A percentile compares a stretch with the other conserved stretches of the same genome.
Conservation (phyloP, 352 stramenopile species). For the Sclerospora graminicola region DNA sequence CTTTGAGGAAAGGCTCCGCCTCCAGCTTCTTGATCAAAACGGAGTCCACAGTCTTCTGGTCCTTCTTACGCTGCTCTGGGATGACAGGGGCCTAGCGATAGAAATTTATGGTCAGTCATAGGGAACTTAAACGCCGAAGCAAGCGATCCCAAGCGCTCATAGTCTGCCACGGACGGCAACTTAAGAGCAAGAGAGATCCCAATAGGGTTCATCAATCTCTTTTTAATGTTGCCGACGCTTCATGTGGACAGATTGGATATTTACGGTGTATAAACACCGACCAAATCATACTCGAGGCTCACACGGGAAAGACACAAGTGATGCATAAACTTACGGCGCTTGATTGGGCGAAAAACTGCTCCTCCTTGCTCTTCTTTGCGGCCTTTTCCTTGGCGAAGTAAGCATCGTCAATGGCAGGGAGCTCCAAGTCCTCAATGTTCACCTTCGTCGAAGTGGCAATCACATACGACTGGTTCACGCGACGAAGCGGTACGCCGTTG, state of each 20-base stretch:
- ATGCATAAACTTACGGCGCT: constrained; percentile 44
- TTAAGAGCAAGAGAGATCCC: constrained; percentile 19
- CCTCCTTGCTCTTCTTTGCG: constrained; percentile 90
- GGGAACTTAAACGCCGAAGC: constrained; percentile 79
- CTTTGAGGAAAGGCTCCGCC: constrained; percentile 91
- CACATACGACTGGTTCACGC: constrained; percentile 98
- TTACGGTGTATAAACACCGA: constrained; percentile 8
- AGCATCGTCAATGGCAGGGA: constrained; percentile 91
- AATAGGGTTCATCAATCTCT: constrained; percentile 18
- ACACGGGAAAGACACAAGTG: constrained; percentile 1
- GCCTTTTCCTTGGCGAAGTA: constrained; percentile 95
- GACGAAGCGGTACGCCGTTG: constrained; percentile 96
- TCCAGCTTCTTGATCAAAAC: constrained; percentile 81
- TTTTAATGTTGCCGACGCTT: background rate
- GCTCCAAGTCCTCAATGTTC: constrained; percentile 87
- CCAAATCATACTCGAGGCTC: constrained; percentile 13
- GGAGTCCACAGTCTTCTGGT: constrained; percentile 97
- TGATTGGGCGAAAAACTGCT: constrained; percentile 96
- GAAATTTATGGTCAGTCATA: constrained; percentile 18
- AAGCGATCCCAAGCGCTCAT: constrained; percentile 89
- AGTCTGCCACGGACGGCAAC: constrained; percentile 2
- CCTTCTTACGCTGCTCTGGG: constrained; percentile 95
- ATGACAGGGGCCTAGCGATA: constrained; percentile 84
- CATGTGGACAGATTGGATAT: background rate
- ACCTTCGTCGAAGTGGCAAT: constrained; percentile 98